A percentile compares a stretch with the other conserved stretches of the same genome.
phyloP scores from a whole-genome alignment of 345 rosid genomes.

The Rubroshorea leprosula region DNA sequence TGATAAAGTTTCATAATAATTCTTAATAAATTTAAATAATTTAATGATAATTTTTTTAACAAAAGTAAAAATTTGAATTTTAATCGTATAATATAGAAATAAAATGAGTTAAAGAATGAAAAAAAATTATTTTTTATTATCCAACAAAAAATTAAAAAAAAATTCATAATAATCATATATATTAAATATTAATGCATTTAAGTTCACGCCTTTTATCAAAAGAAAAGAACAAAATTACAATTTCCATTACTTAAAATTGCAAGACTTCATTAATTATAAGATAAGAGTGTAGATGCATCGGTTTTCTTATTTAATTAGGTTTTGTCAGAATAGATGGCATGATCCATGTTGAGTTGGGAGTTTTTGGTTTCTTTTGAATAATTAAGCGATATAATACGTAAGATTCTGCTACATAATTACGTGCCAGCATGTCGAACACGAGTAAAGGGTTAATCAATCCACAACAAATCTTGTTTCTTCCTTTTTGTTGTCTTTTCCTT shows the following conservation, averaged over 20 bases:
- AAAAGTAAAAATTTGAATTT: too few species aligned
- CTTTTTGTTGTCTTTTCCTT: slow-evolving; percentile 37
- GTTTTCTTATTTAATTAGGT: background rate
- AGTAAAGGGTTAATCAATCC: slow-evolving; percentile 14
- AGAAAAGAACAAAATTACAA: background rate
- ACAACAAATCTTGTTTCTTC: slow-evolving; percentile 31
- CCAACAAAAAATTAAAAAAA: too few species aligned
- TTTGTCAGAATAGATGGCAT: background rate
- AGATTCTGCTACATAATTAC: slow-evolving; percentile 37
- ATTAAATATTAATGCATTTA: too few species aligned
- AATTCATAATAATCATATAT: too few species aligned
- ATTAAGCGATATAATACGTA: slow-evolving; percentile 13
- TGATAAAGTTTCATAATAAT: too few species aligned
- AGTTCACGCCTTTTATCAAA: too few species aligned
- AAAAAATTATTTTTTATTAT: too few species aligned
- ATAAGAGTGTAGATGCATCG: background rate
- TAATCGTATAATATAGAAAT: too few species aligned
- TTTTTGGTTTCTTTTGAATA: slow-evolving; percentile 17
- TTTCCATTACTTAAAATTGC: too few species aligned
- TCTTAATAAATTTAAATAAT: too few species aligned
- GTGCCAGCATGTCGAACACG: slow-evolving; percentile 39
- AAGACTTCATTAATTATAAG: background rate
- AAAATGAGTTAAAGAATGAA: too few species aligned
- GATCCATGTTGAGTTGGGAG: slow-evolving; percentile 29
- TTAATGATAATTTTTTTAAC: too few species aligned